Base-by-base conservation (phyloP, 495 filamentous ascomycete genomes). In the Podospora pseudoanserina region DNA sequence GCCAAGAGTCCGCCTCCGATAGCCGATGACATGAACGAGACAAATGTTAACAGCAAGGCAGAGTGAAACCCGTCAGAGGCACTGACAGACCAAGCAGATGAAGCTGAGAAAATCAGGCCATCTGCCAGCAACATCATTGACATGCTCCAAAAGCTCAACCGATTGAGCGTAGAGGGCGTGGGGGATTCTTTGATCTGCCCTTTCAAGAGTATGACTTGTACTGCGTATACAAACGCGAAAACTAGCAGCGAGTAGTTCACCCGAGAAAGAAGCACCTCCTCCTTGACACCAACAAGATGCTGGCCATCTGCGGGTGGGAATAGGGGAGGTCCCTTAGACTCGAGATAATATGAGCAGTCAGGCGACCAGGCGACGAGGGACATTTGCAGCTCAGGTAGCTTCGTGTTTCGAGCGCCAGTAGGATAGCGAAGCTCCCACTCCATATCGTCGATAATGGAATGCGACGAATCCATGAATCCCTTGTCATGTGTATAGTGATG, bases 121-220 rank as follows among this genome's bases (percentile, higher is more conserved):
- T 98, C 95, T 16, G 90, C 92, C 64, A 97, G 83, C n/a, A 91
- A 83, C 88, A 97, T 92, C 74, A 92, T 88, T 63, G 86, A 86
- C 67, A 93, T 87, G 0, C 92, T 94, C 76, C 90, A 93, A 77
- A 96, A 92, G 80, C 94, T 97, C 75, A 97, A 86, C 18, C 95
- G 87, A 70, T 92, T 94, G 57, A 92, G 82, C 0, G 94, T 99
- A 1, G 94, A 97, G n/a, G 95, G 94, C 5, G 95, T 99, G 39
- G 88, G 92, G 4, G 93, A 88, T 71, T 97, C 92, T 76, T 93
- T 94, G 80, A 96, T 90, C 79, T 99, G 95, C 59, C 86, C 80
- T 69, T 94, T 87, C 59, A 96, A 84, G 11, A 97, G 79, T 64
- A 86, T 81, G 20, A 97, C 84, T 74, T 98, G 92, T 1, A 79